Conservation (phyloP, 306 rosid species). For the Cicer pinnatifidum region DNA sequence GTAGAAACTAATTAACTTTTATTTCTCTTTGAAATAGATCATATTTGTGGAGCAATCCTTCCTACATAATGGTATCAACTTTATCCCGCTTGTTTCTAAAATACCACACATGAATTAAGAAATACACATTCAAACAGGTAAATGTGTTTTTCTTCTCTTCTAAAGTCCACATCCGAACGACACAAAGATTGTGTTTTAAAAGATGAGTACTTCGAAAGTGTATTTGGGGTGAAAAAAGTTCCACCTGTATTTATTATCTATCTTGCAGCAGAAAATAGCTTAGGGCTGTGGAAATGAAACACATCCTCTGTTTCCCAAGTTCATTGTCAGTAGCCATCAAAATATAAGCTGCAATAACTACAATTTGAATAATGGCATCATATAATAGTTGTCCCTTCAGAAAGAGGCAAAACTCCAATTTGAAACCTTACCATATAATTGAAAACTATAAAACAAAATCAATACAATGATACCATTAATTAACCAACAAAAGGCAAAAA, state of each 20-base stretch:
- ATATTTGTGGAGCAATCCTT: not conserved
- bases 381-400: conserved; percentile 6
- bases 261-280: not conserved
- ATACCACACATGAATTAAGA: too few species aligned
- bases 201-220: too few species aligned
- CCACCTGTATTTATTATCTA: too few species aligned
- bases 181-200: too few species aligned
- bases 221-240: too few species aligned
- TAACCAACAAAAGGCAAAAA: conserved; percentile 12
- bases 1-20: not conserved
- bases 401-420: not conserved
- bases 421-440: conserved; percentile 4
- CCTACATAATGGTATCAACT: too few species aligned
- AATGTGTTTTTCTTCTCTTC: too few species aligned
- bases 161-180: too few species aligned
- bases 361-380: not conserved
- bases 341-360: not conserved
- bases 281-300: not conserved
- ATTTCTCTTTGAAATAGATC: not conserved
- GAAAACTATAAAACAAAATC: not conserved
- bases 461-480: conserved; percentile 17
- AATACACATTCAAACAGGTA: too few species aligned
- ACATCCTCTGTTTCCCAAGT: not conserved
- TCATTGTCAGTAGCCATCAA: not conserved
- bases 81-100: too few species aligned